Base-by-base conservation (phyloP, 805 yeast genomes). In the Suhomyces pyralidae region DNA sequence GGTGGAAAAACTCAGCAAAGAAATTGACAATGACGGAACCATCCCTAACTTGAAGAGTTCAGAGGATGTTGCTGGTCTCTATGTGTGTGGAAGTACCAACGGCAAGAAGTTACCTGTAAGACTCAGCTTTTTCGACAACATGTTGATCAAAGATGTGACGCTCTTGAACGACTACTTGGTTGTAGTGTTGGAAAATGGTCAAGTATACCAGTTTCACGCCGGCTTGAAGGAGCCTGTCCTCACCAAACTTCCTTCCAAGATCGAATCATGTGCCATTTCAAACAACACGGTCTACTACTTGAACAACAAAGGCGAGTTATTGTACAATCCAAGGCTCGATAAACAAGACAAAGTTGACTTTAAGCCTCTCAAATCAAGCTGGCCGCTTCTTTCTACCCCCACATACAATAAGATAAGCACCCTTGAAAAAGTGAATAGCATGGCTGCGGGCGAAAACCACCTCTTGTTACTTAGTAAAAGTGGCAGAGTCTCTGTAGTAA, bases 161-260 rank as follows among this genome's bases (percentile, higher is more conserved):
- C 62, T 90, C 2, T 73, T 77, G 22, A 76, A 75, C 5, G 68
- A 64, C 50, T 67, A 68, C 12, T 71, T 81, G 7, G 84, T 80
- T 26, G 90, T 90, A 0, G 80, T 90, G 15, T 81, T 84, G 55
- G 76, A 77, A 0, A 80, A 79, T 14, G 98, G 97, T 17, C 81
- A 86, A 61, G 75, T 90, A 30, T 83, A 82, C 51, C 88, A 86
- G 63, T 90, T 92, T 88, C 83, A 84, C n/a, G 61, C 66, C 26
- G 80, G 77, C 0, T 63, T 62, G 50, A 62, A 67, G 43, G 53
- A 58, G 14, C 66, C 73, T 52, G 62, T 59, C 20, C 46, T 55
- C 48, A 49, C 67, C 4, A 56, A 58, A 15, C 51, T 72, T 26
- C 78, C 78, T 2, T 56, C 44, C 50, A 71, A 64, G 40, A 61